Base-by-base conservation (phyloP, 2,329 filamentous ascomycete species). In the Bipolaris gigantea region DNA sequence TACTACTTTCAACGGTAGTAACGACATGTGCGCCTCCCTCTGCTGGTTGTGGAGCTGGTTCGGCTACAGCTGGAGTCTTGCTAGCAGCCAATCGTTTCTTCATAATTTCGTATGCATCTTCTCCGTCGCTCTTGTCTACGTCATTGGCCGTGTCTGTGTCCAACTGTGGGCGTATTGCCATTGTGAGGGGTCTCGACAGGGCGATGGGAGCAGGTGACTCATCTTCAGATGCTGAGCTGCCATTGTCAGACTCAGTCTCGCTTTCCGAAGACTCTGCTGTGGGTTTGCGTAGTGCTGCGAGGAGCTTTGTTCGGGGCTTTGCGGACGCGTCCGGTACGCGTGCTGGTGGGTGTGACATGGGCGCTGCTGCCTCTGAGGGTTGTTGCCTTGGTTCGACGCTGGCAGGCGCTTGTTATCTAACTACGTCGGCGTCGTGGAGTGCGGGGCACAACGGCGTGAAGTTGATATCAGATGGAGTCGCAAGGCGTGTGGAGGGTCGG, bases 101-200 rank as follows among this genome's bases (percentile, higher is more conserved):
- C 41, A 81, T 73, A 35, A 77, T 75, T 35, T 79, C 73, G 55
- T 81, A 81, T n/a, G 79, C 60, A 43, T 52, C 78, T 33, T 71
- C 73, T 35, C 73, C 70, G 34, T 74, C 63, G 19, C 68, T 63
- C 15, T 72, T 63, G 34, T 67, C 63, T 27, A 68, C 61, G 11
- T 62, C 56, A 60, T 63, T 56, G 30, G 55, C 35, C 16, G 50
- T 47, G n/a, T 43, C 40, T 6, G n/a, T 33, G n/a, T 34, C 50
- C 9, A 16, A 21, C 34, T 39, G 53, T 21, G 45, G 25, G 3
- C 21, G 46, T 47, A 52, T 23, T 9, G 27, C 10, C 10, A 30
- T 33, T 30, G 41, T 33, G 5, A 36, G 35, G 9, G 53, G 30
- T 34, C 53, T 63, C n/a, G 55, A 48, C 19, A 73, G 72, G 18